These are phyloP conservation scores for Skeletonema menzelii DNA, from an alignment of 108 stramenopile species.

Conservation along the genomic window DNA sequence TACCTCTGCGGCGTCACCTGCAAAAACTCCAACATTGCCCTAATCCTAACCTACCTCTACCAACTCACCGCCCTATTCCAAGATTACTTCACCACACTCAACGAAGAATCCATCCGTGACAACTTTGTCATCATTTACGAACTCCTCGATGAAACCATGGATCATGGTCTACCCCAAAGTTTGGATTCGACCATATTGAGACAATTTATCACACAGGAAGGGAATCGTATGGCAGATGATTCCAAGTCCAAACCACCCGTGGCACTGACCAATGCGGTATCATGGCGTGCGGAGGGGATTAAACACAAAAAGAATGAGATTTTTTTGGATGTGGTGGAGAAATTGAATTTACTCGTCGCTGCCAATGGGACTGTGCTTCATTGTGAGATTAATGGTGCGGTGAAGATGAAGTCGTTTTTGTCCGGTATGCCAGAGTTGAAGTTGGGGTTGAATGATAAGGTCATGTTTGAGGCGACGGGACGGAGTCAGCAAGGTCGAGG, in stretches of 20 bases:
- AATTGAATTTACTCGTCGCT: conserved; percentile 96
- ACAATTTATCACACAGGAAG: conserved; percentile 94
- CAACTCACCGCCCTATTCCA: conserved; percentile 91
- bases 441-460: conserved; percentile 99
- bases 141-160: conserved; percentile 99
- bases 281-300: conserved; percentile 98
- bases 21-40: conserved; percentile 95
- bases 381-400: conserved; percentile 88
- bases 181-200: conserved; percentile 87
- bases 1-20: conserved; percentile 96
- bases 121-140: conserved; percentile 99
- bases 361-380: conserved; percentile 96
- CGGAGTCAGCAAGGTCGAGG: conserved; percentile 51
- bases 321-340: conserved; percentile 99
- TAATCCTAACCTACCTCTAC: conserved; percentile 93
- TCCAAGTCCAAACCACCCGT: conserved; percentile 89
- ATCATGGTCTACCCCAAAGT: conserved; percentile 97
- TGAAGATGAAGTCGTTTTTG: conserved; percentile 96
- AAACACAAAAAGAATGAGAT: conserved; percentile 99
- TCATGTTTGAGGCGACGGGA: conserved; percentile 95
- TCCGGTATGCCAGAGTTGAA: conserved; percentile 99
- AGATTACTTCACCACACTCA: conserved; percentile 97
- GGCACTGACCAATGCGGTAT: conserved; percentile 97
- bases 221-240: conserved; percentile 90
- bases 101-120: conserved; percentile 98